A percentile compares a stretch with the other conserved stretches of the same genome.
Evolutionary conservation across 768 basidiomycete genomes (phyloP).

Genomic region (Mycena sanguinolenta): DNA sequence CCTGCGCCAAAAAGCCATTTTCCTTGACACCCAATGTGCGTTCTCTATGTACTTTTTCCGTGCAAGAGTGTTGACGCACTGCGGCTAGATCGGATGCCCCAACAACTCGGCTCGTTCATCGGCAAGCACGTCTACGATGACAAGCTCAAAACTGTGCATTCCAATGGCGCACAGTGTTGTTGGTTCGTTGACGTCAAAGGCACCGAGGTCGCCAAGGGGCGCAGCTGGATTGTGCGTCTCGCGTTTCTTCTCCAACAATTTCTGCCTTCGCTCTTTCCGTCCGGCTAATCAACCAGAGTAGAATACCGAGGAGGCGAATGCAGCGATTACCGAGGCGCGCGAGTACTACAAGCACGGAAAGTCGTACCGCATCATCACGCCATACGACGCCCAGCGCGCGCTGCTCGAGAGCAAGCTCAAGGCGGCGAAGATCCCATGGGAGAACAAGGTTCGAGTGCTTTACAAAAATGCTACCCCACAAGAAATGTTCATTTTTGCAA

Average conservation of each 20-base stretch:
- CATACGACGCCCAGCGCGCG: slow-evolving; percentile 79
- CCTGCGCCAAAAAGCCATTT: slow-evolving; percentile 49
- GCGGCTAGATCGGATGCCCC: slow-evolving; percentile 66
- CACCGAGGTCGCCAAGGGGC: slow-evolving; percentile 46
- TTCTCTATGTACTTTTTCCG: slow-evolving; percentile 17
- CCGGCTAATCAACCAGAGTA: slow-evolving; percentile 38
- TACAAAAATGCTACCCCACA: too few species aligned
- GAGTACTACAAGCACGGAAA: slow-evolving; percentile 51
- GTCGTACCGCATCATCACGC: slow-evolving; percentile 75
- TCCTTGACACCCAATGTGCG: slow-evolving; percentile 69
- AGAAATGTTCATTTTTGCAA: too few species aligned
- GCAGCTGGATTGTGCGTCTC: slow-evolving; percentile 54
- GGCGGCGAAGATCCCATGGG: slow-evolving; percentile 59
- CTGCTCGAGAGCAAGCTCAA: slow-evolving; percentile 66
- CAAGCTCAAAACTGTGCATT: slow-evolving; percentile 62
- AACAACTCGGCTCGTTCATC: slow-evolving; percentile 65
- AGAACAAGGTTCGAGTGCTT: too few species aligned
- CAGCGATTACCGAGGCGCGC: slow-evolving; percentile 60
- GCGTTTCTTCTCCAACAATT: not conserved
- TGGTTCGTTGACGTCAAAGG: slow-evolving; percentile 68
- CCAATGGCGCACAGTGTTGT: slow-evolving; percentile 57
- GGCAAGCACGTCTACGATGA: slow-evolving; percentile 67
- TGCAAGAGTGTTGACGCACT: slow-evolving; percentile 62
- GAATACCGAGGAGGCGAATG: slow-evolving; percentile 67
- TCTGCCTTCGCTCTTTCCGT: too few species aligned